These are phyloP conservation scores for Wickerhamiella dianesei DNA, from an alignment of 805 yeast genomes.

Conservation along the genomic window DNA sequence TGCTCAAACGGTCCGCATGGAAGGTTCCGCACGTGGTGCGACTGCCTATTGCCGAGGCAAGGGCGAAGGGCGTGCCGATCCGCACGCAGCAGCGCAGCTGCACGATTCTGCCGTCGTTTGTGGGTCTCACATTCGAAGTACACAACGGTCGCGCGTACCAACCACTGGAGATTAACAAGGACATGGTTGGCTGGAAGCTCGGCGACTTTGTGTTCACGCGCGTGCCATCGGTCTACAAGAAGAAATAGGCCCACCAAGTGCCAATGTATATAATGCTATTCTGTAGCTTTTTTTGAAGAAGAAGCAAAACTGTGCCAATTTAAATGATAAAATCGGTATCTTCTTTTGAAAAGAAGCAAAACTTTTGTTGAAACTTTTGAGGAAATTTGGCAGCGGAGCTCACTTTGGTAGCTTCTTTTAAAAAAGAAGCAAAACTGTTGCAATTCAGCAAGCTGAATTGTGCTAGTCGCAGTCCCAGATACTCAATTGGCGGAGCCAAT, in stretches of 20 bases:
- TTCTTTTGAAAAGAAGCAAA: no score
- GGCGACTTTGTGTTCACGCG: conserved; percentile 96
- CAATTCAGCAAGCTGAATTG: no score
- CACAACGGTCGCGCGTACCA: conserved; percentile 95
- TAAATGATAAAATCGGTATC: no score
- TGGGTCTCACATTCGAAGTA: conserved; percentile 84
- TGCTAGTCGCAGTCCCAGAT: no score
- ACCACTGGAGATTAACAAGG: conserved; percentile 72
- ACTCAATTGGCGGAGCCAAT: no score
- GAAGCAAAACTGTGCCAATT: neutral
- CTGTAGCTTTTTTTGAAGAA: no score
- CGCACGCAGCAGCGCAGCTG: conserved; percentile 94
- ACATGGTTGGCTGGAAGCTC: conserved; percentile 91
- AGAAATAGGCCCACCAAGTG: no score
- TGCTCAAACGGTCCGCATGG: conserved; percentile 32
- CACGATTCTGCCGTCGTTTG: conserved; percentile 89
- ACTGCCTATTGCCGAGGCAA: conserved; percentile 78
- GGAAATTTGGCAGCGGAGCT: no score
- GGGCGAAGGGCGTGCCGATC: conserved; percentile 67
- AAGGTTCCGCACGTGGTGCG: conserved; percentile 84
- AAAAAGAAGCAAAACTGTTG: no score
- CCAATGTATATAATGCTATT: no score
- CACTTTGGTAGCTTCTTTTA: no score
- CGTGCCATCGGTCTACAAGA: conserved; percentile 68
- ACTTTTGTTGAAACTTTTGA: no score